Evolutionary conservation across 305 asterid species (phyloP).

Genomic region (Striga hermonthica): DNA sequence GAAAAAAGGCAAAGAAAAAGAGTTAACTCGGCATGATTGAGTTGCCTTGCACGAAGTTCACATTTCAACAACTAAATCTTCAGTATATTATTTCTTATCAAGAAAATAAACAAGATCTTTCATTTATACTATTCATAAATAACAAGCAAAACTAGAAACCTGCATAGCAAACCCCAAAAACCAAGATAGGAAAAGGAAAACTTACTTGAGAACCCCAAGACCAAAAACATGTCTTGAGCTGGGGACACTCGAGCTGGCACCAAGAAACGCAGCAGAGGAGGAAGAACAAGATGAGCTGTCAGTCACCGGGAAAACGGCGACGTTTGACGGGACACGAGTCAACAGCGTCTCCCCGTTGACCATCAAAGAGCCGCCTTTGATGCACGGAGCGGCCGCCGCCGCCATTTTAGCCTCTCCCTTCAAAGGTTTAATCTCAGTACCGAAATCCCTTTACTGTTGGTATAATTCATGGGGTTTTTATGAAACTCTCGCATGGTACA

Average conservation of each 20-base stretch:
- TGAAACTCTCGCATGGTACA: not conserved
- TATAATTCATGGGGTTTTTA: not conserved
- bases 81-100: too few species aligned
- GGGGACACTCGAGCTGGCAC: constrained; percentile 37
- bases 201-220: constrained; percentile 43
- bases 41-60: too few species aligned
- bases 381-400: constrained; percentile 34
- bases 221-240: constrained; percentile 46
- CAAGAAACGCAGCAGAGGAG: constrained; percentile 38
- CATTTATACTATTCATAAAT: too few species aligned
- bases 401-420: constrained; percentile 33
- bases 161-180: too few species aligned
- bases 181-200: not conserved
- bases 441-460: not conserved
- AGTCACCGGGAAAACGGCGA: constrained; percentile 36
- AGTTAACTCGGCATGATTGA: too few species aligned
- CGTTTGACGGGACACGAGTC: constrained; percentile 40
- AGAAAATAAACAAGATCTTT: not conserved
- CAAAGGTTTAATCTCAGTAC: constrained; percentile 25
- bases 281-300: constrained; percentile 27
- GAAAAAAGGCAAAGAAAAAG: too few species aligned
- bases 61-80: too few species aligned
- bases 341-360: constrained; percentile 40
- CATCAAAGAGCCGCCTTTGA: constrained; percentile 37
- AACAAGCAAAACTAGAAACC: too few species aligned